Conservation (phyloP, 345 rosid species). For the Brassica nigra region DNA sequence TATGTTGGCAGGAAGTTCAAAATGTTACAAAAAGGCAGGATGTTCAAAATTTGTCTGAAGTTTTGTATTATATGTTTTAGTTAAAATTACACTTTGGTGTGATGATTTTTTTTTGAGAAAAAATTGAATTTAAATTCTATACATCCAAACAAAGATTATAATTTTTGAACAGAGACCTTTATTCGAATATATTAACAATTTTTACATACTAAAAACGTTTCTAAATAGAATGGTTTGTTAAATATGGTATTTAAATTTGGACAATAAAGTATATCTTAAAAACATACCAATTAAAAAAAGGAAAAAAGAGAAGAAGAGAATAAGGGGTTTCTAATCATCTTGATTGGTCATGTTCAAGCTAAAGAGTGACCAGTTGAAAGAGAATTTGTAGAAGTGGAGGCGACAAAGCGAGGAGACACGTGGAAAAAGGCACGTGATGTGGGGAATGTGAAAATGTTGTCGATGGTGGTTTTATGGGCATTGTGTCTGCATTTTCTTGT, state of each 20-base stretch:
- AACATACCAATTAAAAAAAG: neutral
- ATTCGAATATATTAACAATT: neutral
- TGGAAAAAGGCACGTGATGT: conserved; percentile 45
- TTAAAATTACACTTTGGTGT: neutral
- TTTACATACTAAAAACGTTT: neutral
- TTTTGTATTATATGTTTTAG: neutral
- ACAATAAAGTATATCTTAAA: neutral
- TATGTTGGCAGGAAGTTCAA: too few relatives aligned
- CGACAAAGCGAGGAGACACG: conserved; percentile 39
- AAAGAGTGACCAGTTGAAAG: neutral
- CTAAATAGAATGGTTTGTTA: neutral
- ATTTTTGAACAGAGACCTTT: neutral
- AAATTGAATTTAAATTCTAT: neutral
- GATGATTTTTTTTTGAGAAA: neutral
- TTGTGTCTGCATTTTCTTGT: conserved; percentile 35
- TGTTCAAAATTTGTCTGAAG: neutral
- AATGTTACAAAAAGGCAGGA: neutral
- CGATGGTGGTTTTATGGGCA: conserved; percentile 16
- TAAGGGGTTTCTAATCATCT: neutral
- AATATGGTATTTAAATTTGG: neutral
- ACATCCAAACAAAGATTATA: neutral
- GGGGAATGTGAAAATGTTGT: conserved; percentile 34
- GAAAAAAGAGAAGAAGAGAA: neutral
- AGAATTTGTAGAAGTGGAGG: conserved; percentile 14
- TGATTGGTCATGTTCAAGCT: neutral